Conservation (phyloP, 192 early-diverging fungal species). For the Fimicolochytrium jonesii region DNA sequence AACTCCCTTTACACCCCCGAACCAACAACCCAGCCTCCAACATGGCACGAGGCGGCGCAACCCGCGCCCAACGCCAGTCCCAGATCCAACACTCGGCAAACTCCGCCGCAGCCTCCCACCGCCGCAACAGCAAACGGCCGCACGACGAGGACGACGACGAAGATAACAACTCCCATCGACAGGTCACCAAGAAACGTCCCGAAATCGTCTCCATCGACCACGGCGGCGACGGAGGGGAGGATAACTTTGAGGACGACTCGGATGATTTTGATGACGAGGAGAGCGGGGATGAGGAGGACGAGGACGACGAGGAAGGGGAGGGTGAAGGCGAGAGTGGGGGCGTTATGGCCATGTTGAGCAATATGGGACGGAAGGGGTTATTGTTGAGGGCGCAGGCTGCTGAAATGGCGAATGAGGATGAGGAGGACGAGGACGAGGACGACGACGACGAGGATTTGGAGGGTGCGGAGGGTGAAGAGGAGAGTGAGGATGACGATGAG, state of each 20-base stretch:
- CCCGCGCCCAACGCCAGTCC: too few relatives aligned
- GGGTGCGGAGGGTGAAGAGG: conserved; percentile 10
- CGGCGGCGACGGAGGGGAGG: conserved; percentile 13
- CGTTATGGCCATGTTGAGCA: not conserved
- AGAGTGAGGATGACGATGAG: conserved; percentile 18
- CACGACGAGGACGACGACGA: not conserved
- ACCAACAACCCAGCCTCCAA: too few relatives aligned
- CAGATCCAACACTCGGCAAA: too few relatives aligned
- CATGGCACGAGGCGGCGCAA: too few relatives aligned
- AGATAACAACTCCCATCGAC: too few relatives aligned
- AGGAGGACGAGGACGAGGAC: conserved; percentile 15
- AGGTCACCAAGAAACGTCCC: conserved; percentile 11
- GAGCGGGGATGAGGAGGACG: not conserved
- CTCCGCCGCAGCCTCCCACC: too few relatives aligned
- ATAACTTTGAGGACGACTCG: conserved; percentile 1
- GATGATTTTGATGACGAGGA: conserved; percentile 19
- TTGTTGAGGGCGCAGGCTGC: conserved; percentile 16
- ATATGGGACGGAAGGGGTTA: conserved; percentile 29
- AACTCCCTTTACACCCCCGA: too few relatives aligned
- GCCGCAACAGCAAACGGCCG: too few relatives aligned
- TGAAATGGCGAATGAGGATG: conserved; percentile 4
- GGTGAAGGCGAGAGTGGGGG: too few relatives aligned
- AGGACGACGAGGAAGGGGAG: not conserved
- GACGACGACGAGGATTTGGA: conserved; percentile 17
- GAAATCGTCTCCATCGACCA: conserved; percentile 25